These are phyloP conservation scores for Claviceps cyperi DNA, from an alignment of 2,329 filamentous ascomycete genomes.

Conservation along the genomic window DNA sequence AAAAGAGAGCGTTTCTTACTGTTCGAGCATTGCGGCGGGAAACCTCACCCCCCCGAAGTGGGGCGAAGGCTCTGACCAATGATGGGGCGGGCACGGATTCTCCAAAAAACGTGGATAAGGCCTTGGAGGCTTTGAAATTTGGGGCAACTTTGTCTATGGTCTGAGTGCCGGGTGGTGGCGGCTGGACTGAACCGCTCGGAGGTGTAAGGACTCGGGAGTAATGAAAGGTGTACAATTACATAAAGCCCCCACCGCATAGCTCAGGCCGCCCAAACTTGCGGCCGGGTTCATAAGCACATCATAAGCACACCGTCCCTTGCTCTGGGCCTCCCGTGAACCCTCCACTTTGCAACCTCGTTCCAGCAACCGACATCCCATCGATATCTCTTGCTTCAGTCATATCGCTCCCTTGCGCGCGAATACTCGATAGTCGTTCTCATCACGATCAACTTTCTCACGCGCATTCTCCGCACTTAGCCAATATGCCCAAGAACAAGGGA, in stretches of 20 bases:
- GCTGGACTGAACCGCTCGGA: too few relatives aligned
- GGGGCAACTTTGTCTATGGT: too few relatives aligned
- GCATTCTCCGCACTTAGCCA: constrained; percentile 13
- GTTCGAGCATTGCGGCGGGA: too few relatives aligned
- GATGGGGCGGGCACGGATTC: too few relatives aligned
- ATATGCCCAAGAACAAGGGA: constrained; percentile 99
- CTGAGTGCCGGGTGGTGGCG: too few relatives aligned
- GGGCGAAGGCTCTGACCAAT: too few relatives aligned
- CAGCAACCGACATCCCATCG: background rate
- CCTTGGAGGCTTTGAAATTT: too few relatives aligned
- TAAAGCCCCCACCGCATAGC: background rate
- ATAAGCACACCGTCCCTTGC: constrained; percentile 1
- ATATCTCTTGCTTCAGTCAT: background rate
- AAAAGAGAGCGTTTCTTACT: too few relatives aligned
- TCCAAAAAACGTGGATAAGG: too few relatives aligned
- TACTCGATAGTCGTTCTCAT: background rate
- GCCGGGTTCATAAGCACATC: background rate
- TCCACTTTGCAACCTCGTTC: constrained; percentile 3
- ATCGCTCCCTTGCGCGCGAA: background rate
- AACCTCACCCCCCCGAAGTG: too few relatives aligned
- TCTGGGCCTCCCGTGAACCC: background rate
- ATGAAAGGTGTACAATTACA: too few relatives aligned
- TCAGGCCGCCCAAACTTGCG: background rate
- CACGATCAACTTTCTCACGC: background rate
- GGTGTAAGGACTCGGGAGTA: too few relatives aligned